Conservation (phyloP, 2,329 filamentous ascomycete species). For the Cryoendolithus antarcticus region DNA sequence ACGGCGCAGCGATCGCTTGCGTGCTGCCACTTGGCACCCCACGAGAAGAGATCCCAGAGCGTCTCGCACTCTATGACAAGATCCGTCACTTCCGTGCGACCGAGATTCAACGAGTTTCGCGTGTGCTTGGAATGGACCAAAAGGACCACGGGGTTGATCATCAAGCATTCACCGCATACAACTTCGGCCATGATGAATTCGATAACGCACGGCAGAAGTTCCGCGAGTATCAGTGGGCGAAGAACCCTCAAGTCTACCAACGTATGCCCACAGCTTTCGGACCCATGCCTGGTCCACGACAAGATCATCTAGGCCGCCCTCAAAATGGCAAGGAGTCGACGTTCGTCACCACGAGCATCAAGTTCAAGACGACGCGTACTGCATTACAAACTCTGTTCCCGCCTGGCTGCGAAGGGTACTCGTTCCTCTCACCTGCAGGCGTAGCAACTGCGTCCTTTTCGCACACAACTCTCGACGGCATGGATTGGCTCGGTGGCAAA, state of each 20-base stretch:
- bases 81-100: constrained; percentile 47
- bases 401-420: constrained; percentile 17
- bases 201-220: constrained; percentile 41
- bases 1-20: constrained; percentile 46
- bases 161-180: constrained; percentile 16
- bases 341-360: constrained; percentile 28
- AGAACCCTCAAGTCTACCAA: constrained; percentile 23
- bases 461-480: constrained; percentile 29
- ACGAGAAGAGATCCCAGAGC: constrained; percentile 37
- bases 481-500: constrained; percentile 49
- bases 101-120: constrained; percentile 45
- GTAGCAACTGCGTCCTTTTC: constrained; percentile 27
- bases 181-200: constrained; percentile 16
- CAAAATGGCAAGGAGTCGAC: constrained; percentile 12
- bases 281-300: constrained; percentile 21
- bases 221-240: constrained; percentile 37
- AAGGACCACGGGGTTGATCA: constrained; percentile 13
- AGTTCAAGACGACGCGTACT: constrained; percentile 29
- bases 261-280: constrained; percentile 33
- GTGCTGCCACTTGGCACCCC: constrained; percentile 40
- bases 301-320: not conserved
- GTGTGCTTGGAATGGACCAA: constrained; percentile 34
- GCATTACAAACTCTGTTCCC: constrained; percentile 31
- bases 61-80: constrained; percentile 45
- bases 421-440: constrained; percentile 27